These are phyloP conservation scores for Penicillium pulvis DNA, from an alignment of 495 filamentous ascomycete species.

Conservation along the genomic window DNA sequence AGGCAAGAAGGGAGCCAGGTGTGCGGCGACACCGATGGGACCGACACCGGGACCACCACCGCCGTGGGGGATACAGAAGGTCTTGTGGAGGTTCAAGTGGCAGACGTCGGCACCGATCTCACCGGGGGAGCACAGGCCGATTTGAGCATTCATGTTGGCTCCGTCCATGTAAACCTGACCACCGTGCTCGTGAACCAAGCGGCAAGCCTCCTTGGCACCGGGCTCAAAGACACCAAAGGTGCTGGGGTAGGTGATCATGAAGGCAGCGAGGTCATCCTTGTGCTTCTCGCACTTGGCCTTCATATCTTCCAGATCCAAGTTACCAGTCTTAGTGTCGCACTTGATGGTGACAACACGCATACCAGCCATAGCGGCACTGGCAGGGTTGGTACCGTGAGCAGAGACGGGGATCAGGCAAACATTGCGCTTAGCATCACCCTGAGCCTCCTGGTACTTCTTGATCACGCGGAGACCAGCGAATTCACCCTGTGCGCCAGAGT, in stretches of 20 bases:
- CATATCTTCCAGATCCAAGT: slow-evolving; percentile 85
- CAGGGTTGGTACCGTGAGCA: slow-evolving; percentile 96
- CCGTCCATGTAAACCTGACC: slow-evolving; percentile 99
- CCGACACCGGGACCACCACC: slow-evolving; percentile 95
- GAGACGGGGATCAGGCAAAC: slow-evolving; percentile 97
- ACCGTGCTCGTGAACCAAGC: slow-evolving; percentile 83
- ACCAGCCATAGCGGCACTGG: slow-evolving; percentile 94
- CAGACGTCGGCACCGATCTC: slow-evolving; percentile 98
- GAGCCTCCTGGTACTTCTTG: slow-evolving; percentile 77
- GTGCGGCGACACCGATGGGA: slow-evolving; percentile 87
- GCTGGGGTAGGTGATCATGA: slow-evolving; percentile 99
- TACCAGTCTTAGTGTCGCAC: slow-evolving; percentile 85
- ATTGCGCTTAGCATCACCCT: slow-evolving; percentile 70
- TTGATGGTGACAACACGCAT: slow-evolving; percentile 96
- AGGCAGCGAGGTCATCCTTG: slow-evolving; percentile 81
- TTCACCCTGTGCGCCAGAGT: slow-evolving; percentile 96
- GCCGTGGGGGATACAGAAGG: slow-evolving; percentile 98
- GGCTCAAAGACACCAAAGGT: slow-evolving; percentile 98
- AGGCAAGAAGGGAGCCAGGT: slow-evolving; percentile 79
- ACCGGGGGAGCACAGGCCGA: slow-evolving; percentile 93
- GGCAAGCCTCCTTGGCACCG: slow-evolving; percentile 80
- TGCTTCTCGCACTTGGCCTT: slow-evolving; percentile 87
- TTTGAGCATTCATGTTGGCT: slow-evolving; percentile 99
- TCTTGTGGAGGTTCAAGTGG: slow-evolving; percentile 98
- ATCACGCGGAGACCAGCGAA: slow-evolving; percentile 94